A percentile compares a stretch with the other conserved stretches of the same genome.
Evolutionary conservation across 345 rosid species (phyloP).

Genomic region (Hevea brasiliensis): DNA sequence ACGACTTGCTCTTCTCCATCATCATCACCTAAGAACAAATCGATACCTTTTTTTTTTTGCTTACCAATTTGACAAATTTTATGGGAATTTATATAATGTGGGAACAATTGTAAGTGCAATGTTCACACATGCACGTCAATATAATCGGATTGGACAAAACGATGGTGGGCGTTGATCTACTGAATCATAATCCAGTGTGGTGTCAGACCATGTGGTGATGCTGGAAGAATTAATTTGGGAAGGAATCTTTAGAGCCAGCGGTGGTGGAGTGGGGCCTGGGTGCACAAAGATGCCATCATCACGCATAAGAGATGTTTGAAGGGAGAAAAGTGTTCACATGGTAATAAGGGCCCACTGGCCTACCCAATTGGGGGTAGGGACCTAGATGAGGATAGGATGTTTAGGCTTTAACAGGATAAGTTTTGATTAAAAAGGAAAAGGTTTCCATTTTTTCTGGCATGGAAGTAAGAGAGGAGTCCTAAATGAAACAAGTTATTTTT

Average conservation of each 20-base stretch:
- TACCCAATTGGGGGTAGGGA: no score
- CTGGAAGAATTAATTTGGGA: slow-evolving; percentile 23
- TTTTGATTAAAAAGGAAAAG: background rate
- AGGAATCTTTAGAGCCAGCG: slow-evolving; percentile 34
- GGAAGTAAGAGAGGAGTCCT: background rate
- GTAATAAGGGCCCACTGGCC: slow-evolving; percentile 15
- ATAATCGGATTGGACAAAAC: background rate
- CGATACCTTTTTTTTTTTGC: background rate
- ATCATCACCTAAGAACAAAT: no score
- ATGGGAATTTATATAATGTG: slow-evolving; percentile 15
- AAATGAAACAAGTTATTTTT: background rate
- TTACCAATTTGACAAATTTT: background rate
- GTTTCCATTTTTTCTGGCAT: background rate
- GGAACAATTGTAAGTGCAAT: background rate
- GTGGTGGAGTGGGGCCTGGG: slow-evolving; percentile 24
- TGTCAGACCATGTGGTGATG: slow-evolving; percentile 63
- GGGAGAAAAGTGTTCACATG: slow-evolving; percentile 22
- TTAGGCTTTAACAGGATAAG: background rate
- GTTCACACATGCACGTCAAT: slow-evolving; percentile 31
- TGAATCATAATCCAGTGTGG: slow-evolving; percentile 50
- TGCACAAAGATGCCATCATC: slow-evolving; percentile 17
- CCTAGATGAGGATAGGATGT: background rate
- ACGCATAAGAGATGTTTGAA: no score
- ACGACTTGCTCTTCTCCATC: slow-evolving; percentile 89
- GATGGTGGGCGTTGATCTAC: no score